These are phyloP conservation scores for Craspedostauros australis DNA, from an alignment of 108 stramenopile species.

Conservation along the genomic window DNA sequence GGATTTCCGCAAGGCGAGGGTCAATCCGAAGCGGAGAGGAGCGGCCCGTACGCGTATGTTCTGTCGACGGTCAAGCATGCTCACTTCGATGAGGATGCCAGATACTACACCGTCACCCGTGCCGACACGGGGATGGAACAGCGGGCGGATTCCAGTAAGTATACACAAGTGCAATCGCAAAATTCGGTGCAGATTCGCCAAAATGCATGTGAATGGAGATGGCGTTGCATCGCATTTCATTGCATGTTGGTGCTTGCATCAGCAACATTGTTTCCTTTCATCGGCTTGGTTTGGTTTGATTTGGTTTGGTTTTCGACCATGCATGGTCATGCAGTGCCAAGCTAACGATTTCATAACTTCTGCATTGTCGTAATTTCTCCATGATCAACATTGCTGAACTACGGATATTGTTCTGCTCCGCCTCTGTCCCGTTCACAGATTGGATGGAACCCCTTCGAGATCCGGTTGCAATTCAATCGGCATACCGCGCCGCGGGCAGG, in stretches of 20 bases:
- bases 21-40: constrained; percentile 29
- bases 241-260: no score
- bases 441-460: constrained; percentile 40
- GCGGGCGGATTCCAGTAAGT: constrained; percentile 51
- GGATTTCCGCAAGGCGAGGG: constrained; percentile 64
- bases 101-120: constrained; percentile 67
- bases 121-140: constrained; percentile 51
- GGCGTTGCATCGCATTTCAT: no score
- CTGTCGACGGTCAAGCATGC: constrained; percentile 50
- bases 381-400: no score
- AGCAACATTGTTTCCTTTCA: no score
- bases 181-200: no score
- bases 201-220: no score
- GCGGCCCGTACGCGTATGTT: constrained; percentile 63
- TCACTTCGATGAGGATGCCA: constrained; percentile 66
- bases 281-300: no score
- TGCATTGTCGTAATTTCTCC: no score
- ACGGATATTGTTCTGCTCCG: no score
- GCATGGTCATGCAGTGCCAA: neutral
- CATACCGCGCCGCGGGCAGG: constrained; percentile 20
- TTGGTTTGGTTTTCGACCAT: neutral
- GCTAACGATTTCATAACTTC: no score
- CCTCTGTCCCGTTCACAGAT: constrained; percentile 1
- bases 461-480: constrained; percentile 21
- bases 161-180: neutral